A percentile compares a stretch with the other conserved stretches of the same genome.
These are phyloP conservation scores for Termitomyces sp. DNA, from an alignment of 1,284 basidiomycete genomes.

Conservation along the genomic window DNA sequence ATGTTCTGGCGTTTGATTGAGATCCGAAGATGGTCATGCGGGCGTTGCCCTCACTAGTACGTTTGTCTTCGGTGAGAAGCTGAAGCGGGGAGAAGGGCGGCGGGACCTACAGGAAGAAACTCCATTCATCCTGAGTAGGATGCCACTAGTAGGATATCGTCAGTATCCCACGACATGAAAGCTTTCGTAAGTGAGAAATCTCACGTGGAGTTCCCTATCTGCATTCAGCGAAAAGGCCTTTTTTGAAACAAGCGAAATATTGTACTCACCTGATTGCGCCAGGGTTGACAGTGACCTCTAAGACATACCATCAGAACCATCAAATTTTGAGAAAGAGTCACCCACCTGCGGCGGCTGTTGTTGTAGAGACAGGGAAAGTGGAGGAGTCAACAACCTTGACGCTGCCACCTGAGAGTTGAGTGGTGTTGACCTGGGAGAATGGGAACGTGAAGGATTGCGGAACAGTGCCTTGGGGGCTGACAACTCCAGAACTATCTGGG, in stretches of 20 bases:
- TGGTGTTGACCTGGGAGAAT: slow-evolving; percentile 48
- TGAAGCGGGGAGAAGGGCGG: neutral
- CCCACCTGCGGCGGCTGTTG: slow-evolving; percentile 51
- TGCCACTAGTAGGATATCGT: slow-evolving; percentile 55
- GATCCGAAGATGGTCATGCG: slow-evolving; percentile 65
- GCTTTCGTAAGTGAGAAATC: slow-evolving; percentile 2
- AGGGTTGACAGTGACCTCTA: slow-evolving; percentile 61
- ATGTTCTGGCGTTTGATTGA: slow-evolving; percentile 58
- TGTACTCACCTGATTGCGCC: slow-evolving; percentile 53
- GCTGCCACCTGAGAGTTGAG: slow-evolving; percentile 50
- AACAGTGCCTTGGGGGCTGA: slow-evolving; percentile 47
- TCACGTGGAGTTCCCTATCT: slow-evolving; percentile 41
- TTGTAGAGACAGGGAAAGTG: slow-evolving; percentile 46
- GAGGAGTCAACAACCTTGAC: slow-evolving; percentile 62
- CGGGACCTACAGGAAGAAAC: slow-evolving; percentile 43
- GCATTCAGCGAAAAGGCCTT: neutral
- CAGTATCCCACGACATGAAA: neutral
- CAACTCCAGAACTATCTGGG: slow-evolving; percentile 32
- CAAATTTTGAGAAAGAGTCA: neutral
- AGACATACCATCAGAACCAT: neutral
- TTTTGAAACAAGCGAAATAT: slow-evolving; percentile 7
- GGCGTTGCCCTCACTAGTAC: slow-evolving; percentile 45
- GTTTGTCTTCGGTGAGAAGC: neutral
- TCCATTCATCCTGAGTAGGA: slow-evolving; percentile 68
- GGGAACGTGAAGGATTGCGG: slow-evolving; percentile 51